Evolutionary conservation across 2,329 filamentous ascomycete genomes (phyloP).

Genomic region (Aspergillus sojae): DNA sequence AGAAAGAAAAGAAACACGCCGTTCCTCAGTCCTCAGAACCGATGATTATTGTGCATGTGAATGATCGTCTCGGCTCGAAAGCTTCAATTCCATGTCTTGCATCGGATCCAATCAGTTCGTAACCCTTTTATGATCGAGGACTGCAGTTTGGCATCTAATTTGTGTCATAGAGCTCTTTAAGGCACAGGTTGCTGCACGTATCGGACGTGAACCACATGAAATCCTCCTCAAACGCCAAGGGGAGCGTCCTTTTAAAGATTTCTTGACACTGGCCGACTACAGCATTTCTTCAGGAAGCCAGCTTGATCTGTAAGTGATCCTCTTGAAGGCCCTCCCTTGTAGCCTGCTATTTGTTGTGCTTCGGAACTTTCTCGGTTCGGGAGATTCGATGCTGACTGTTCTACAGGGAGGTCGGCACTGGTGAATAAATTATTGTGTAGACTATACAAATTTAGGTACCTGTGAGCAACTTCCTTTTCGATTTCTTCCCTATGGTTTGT

Average conservation of each 20-base stretch:
- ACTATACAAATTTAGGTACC: not conserved
- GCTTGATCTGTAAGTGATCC: conserved; percentile 47
- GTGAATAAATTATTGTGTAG: conserved; percentile 37
- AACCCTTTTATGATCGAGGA: not conserved
- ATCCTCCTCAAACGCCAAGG: conserved; percentile 91
- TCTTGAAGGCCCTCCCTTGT: not conserved
- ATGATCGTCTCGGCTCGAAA: conserved; percentile 95
- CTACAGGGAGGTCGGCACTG: conserved; percentile 50
- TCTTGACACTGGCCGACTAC: conserved; percentile 85
- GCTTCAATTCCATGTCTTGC: conserved; percentile 87
- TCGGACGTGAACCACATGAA: conserved; percentile 84
- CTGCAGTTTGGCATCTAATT: conserved; percentile 8
- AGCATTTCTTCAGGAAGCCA: conserved; percentile 87
- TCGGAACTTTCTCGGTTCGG: not conserved
- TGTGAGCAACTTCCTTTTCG: conserved; percentile 8
- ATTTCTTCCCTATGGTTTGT: not conserved
- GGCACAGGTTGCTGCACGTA: conserved; percentile 79
- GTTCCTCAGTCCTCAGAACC: conserved; percentile 60
- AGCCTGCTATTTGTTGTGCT: not conserved
- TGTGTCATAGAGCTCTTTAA: conserved; percentile 69
- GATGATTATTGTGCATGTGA: conserved; percentile 93
- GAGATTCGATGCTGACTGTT: conserved; percentile 26
- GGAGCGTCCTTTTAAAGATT: conserved; percentile 90
- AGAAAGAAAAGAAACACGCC: conserved; percentile 42
- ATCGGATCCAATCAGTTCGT: conserved; percentile 71